phyloP scores from a whole-genome alignment of 441 rosid species.

The Brassica hybrid region DNA sequence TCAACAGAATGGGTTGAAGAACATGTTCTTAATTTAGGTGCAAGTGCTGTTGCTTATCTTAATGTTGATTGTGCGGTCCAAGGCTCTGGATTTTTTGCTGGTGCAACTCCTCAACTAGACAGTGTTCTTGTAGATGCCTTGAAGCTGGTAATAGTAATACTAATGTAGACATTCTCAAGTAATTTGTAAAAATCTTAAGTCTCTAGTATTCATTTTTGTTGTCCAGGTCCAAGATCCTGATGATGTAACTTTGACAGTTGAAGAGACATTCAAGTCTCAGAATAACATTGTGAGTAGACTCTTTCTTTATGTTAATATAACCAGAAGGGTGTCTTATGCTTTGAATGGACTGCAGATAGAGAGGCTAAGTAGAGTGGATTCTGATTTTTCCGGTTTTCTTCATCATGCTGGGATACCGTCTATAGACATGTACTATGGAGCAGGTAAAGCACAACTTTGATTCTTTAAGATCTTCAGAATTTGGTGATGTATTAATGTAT shows the following conservation, averaged over 20 bases:
- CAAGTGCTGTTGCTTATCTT: slow-evolving; percentile 87
- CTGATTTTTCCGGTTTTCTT: slow-evolving; percentile 92
- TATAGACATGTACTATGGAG: slow-evolving; percentile 85
- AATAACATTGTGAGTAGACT: slow-evolving; percentile 42
- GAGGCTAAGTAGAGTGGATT: slow-evolving; percentile 83
- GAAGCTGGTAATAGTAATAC: slow-evolving; percentile 52
- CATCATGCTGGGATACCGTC: slow-evolving; percentile 96
- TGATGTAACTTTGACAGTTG: slow-evolving; percentile 53
- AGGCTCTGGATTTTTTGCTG: slow-evolving; percentile 88
- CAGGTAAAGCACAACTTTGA: slow-evolving; percentile 50
- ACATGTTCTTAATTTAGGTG: slow-evolving; percentile 75
- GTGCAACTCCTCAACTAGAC: slow-evolving; percentile 91
- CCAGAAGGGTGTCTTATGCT: not conserved
- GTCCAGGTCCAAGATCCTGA: slow-evolving; percentile 86
- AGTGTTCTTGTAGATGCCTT: slow-evolving; percentile 70
- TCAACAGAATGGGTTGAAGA: slow-evolving; percentile 99
- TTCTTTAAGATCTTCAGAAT: not conserved
- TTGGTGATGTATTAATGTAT: slow-evolving; percentile 14
- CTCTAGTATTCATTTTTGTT: slow-evolving; percentile 18
- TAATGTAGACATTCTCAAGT: not conserved
- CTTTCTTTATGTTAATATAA: slow-evolving; percentile 14
- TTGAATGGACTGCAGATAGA: slow-evolving; percentile 61
- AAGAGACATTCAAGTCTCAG: slow-evolving; percentile 62
- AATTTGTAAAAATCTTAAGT: slow-evolving; percentile 5
- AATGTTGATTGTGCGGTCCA: slow-evolving; percentile 98